phyloP scores from a whole-genome alignment of 495 filamentous ascomycete genomes.

The Hypomontagnella submonticulosa region DNA sequence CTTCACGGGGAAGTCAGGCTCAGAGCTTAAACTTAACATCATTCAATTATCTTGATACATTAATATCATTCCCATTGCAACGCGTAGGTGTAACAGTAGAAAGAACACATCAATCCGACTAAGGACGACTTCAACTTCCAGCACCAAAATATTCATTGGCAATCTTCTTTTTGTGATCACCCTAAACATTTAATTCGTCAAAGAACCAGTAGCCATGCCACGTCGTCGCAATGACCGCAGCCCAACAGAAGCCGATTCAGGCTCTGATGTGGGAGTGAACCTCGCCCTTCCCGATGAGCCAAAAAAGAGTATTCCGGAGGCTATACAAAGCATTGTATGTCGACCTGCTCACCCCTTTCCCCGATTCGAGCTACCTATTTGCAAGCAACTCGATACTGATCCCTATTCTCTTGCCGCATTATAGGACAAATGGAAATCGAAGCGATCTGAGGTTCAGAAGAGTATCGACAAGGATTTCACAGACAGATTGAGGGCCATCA shows the following conservation, averaged over 20 bases:
- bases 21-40: background rate
- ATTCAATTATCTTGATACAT: background rate
- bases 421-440: slow-evolving; percentile 39
- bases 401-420: background rate
- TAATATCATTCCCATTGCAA: no score
- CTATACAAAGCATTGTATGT: slow-evolving; percentile 41
- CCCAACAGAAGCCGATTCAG: slow-evolving; percentile 32
- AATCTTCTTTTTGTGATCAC: background rate
- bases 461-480: slow-evolving; percentile 30
- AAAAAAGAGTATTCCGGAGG: slow-evolving; percentile 25
- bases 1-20: background rate
- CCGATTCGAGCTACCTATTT: no score
- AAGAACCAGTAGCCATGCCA: background rate
- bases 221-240: slow-evolving; percentile 24
- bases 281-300: slow-evolving; percentile 18
- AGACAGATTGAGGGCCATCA: slow-evolving; percentile 15
- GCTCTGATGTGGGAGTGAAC: slow-evolving; percentile 25
- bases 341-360: background rate
- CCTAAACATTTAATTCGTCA: background rate
- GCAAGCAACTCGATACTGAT: slow-evolving; percentile 5
- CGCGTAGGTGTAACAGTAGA: no score
- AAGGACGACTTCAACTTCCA: no score
- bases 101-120: no score
- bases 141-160: background rate
- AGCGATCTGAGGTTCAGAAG: slow-evolving; percentile 32